Base-by-base conservation (phyloP, 2,329 filamentous ascomycete species). In the Neocatenulostroma microsporum region DNA sequence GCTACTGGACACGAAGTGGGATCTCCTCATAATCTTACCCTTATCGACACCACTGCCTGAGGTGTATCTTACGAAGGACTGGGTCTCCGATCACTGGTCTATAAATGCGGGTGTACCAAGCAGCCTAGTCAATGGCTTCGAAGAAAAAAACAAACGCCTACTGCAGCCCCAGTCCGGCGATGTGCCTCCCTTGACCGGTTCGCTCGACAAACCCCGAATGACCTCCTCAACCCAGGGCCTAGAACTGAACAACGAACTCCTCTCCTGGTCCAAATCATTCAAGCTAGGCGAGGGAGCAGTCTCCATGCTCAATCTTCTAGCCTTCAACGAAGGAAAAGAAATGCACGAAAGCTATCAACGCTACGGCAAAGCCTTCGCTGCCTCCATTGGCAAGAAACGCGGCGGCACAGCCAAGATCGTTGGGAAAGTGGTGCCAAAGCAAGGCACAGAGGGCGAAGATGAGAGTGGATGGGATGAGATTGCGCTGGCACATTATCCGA, bases 401-500 rank as follows among this genome's bases (percentile, higher is more conserved):
- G 76, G 77, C 4, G 77, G 75, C 0, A 62, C 63, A 40, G 76
- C 77, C 2, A 80, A 80, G 59, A 62, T 80, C 5, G 74, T 80
- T 1, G 77, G 76, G 0, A 74, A 68, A 37, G 72, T 78, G 1
- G 63, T 74, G 9, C 44, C 48, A 11, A 57, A 59, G 53, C 48
- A 49, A 18, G 46, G 46, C 2, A 52, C 52, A 13, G 27, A 30
- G 10, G 42, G 46, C 5, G 48, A 54, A 36, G 48, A 55, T 36
- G 28, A 35, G 30, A 46, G 37, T 14, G 50, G 53, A 35, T 81
- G 77, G 76, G 72, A 80, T 53, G 76, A 81, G 57, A 67, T 81
- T 42, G 76, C 76, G 0, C 62, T 80, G 28, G 77, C 76, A 37
- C 76, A 80, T 60, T 80, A 80, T 56, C 76, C 77, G 3, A 76